Base-by-base conservation (phyloP, 2,329 filamentous ascomycete genomes). In the Chaetomiaceae sp. region DNA sequence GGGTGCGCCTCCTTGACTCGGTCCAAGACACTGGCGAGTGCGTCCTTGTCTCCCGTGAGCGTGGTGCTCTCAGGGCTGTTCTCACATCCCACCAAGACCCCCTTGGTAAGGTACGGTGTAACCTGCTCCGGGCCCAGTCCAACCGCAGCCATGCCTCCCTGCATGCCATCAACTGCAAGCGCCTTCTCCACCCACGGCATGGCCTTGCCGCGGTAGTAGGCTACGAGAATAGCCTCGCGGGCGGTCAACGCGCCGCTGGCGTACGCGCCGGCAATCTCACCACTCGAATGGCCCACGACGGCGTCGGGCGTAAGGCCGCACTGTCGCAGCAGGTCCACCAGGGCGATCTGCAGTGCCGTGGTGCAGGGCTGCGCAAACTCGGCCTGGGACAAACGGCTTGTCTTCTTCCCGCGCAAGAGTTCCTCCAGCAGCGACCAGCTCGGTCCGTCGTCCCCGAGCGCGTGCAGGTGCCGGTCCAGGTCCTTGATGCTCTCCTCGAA, bases 141-240 rank as follows among this genome's bases (percentile, higher is more conserved):
- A 0, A 65, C 59, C 13, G 48, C 55, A 14, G 53, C 53, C 45
- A 48, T 41, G 10, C 30, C 44, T 3, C 31, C 44, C 2, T 20
- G 6, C n/a, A 5, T 6, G 4, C 12, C 30, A 2, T 35, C 17
- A 17, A 17, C 25, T n/a, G n/a, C n/a, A n/a, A n/a, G n/a, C n/a
- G n/a, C n/a, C n/a, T n/a, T n/a, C n/a, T n/a, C n/a, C 7, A 25
- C 16, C 4, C 17, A 13, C 6, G 42, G 12, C 4, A 6, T 30
- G 19, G 35, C 34, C n/a, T 44, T 42, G 19, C 73, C 73, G 9
- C 73, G 67, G 44, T 68, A 67, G 48, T 68, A 74, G 0, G 71
- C 69, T 0, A 65, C 58, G 2, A 60, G 59, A 44, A 73, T 68
- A 4, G 72, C 71, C 4, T 66, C 65, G 14, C 63, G 52, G 2